phyloP scores from a whole-genome alignment of 73 alveolate species.

The Paramecium caudatum region DNA sequence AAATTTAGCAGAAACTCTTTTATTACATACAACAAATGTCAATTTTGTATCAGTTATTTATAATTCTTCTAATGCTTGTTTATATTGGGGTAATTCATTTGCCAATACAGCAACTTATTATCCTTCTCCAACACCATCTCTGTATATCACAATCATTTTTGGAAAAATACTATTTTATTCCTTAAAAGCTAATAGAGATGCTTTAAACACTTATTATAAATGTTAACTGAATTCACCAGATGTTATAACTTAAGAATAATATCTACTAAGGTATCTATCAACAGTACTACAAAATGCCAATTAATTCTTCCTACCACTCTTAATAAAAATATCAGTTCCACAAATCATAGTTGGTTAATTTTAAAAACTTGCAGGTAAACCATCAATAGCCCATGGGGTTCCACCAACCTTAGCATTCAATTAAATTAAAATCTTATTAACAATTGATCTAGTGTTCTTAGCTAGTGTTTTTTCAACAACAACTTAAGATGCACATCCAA shows the following conservation, averaged over 20 bases:
- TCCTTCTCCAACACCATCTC: constrained; percentile 92
- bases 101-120: constrained; percentile 78
- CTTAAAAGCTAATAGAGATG: constrained; percentile 10
- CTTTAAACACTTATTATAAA: background rate
- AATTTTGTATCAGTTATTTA: constrained; percentile 11
- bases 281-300: constrained; percentile 84
- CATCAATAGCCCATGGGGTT: constrained; percentile 97
- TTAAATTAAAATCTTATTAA: constrained; percentile 92
- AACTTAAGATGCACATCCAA: constrained; percentile 43
- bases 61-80: constrained; percentile 76
- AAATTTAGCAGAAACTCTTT: constrained; percentile 83
- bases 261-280: constrained; percentile 79
- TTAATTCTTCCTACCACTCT: constrained; percentile 78
- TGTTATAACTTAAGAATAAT: constrained; percentile 77
- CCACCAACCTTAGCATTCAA: constrained; percentile 97
- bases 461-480: constrained; percentile 67
- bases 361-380: constrained; percentile 83
- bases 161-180: constrained; percentile 48
- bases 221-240: constrained; percentile 80
- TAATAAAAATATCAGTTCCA: constrained; percentile 88
- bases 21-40: constrained; percentile 56
- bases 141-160: constrained; percentile 76
- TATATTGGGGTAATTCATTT: constrained; percentile 83
- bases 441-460: constrained; percentile 85
- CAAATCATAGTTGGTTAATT: constrained; percentile 91